Evolutionary conservation across 495 filamentous ascomycete genomes (phyloP).

Genomic region (Penicillium cataractarum): DNA sequence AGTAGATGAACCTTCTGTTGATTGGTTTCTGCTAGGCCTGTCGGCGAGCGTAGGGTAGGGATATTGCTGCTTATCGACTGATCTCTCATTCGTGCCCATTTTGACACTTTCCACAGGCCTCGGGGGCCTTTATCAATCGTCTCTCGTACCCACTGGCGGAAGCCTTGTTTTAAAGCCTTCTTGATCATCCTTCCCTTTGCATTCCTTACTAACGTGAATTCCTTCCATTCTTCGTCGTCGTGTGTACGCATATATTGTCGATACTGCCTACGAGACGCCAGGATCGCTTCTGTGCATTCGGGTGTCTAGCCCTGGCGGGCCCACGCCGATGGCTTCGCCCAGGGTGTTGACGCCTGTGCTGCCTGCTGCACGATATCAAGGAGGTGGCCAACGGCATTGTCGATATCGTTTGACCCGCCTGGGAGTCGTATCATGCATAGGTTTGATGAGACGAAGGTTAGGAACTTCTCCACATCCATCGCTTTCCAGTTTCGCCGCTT

Average conservation of each 20-base stretch:
- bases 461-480: neutral
- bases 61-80: slow-evolving; percentile 7
- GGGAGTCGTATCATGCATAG: neutral
- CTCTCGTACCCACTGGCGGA: slow-evolving; percentile 1
- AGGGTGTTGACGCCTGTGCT: slow-evolving; percentile 12
- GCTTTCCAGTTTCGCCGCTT: neutral
- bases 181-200: neutral
- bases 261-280: neutral
- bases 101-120: slow-evolving; percentile 17
- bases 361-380: neutral
- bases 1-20: slow-evolving; percentile 23
- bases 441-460: neutral
- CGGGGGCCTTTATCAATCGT: slow-evolving; percentile 11
- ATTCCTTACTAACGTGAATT: neutral
- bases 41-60: neutral
- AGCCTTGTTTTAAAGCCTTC: neutral
- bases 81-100: slow-evolving; percentile 17
- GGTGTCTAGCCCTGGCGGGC: slow-evolving; percentile 13
- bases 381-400: neutral
- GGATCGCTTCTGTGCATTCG: slow-evolving; percentile 17
- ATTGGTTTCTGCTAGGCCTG: slow-evolving; percentile 6
- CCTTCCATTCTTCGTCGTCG: neutral
- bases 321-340: slow-evolving; percentile 11
- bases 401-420: neutral
- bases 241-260: neutral